phyloP scores from a whole-genome alignment of 1,139 yeast genomes.

The Hansenula sp. region DNA sequence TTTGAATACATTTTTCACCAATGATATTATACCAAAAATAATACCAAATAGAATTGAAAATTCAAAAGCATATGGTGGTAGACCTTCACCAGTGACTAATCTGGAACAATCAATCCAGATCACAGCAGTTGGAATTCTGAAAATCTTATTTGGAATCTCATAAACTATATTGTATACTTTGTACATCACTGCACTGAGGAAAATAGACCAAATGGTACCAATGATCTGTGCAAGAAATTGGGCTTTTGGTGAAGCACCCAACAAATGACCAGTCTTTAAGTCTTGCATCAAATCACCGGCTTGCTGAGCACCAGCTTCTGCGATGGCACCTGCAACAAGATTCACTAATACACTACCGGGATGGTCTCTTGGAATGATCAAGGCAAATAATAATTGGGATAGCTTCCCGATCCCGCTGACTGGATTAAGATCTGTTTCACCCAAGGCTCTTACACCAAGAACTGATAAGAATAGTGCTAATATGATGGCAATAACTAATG shows the following conservation, averaged over 20 bases:
- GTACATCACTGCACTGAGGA: constrained; percentile 79
- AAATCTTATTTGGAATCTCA: constrained; percentile 74
- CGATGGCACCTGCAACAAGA: constrained; percentile 91
- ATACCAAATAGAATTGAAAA: constrained; percentile 64
- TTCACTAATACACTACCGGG: constrained; percentile 84
- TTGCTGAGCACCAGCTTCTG: constrained; percentile 99
- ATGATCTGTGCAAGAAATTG: constrained; percentile 87
- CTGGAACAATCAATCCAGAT: constrained; percentile 97
- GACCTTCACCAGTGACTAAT: constrained; percentile 83
- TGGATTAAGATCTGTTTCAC: constrained; percentile 95
- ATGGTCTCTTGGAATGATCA: constrained; percentile 67
- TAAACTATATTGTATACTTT: constrained; percentile 76
- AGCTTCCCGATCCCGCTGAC: constrained; percentile 95
- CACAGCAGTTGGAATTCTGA: constrained; percentile 89
- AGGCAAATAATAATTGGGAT: constrained; percentile 83
- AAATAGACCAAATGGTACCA: constrained; percentile 80
- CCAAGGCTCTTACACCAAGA: constrained; percentile 87
- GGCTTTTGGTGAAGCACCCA: constrained; percentile 90
- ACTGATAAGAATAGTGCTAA: constrained; percentile 77
- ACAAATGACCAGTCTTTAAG: constrained; percentile 84
- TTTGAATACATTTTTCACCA: constrained; percentile 52
- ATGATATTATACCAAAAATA: constrained; percentile 65
- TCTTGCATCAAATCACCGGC: constrained; percentile 99
- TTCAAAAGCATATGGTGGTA: constrained; percentile 72
- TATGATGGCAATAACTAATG: constrained; percentile 62